phyloP scores from a whole-genome alignment of 1,139 yeast genomes.

The Yamadazyma triangularis region DNA sequence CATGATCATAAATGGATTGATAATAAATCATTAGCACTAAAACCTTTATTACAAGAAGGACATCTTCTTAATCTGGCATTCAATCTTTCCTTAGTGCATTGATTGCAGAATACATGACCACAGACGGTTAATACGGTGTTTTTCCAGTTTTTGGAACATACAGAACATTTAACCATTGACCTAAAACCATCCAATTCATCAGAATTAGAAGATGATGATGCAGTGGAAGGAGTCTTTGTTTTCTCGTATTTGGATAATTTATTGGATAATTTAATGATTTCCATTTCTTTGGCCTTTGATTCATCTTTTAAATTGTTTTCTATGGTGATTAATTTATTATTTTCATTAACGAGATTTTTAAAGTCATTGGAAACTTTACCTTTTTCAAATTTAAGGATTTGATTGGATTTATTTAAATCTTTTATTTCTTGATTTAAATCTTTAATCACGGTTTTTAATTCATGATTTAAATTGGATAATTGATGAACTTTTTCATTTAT shows the following conservation, averaged over 20 bases:
- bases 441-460: slow-evolving; percentile 35
- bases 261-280: slow-evolving; percentile 19
- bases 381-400: not conserved
- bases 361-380: slow-evolving; percentile 1
- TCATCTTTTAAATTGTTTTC: slow-evolving; percentile 13
- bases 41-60: slow-evolving; percentile 89
- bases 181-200: slow-evolving; percentile 72
- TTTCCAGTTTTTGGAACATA: slow-evolving; percentile 93
- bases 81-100: slow-evolving; percentile 83
- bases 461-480: slow-evolving; percentile 33
- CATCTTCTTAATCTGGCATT: slow-evolving; percentile 91
- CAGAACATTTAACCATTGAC: slow-evolving; percentile 87
- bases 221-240: slow-evolving; percentile 24
- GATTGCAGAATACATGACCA: slow-evolving; percentile 90
- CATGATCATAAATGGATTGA: slow-evolving; percentile 63
- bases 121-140: slow-evolving; percentile 86
- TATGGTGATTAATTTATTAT: slow-evolving; percentile 18
- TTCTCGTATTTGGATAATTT: slow-evolving; percentile 17
- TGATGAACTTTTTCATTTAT: slow-evolving; percentile 45
- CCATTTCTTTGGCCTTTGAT: slow-evolving; percentile 16
- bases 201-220: slow-evolving; percentile 1
- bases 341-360: slow-evolving; percentile 19
- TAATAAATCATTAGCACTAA: slow-evolving; percentile 78
- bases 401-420: not conserved
- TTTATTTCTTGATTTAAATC: slow-evolving; percentile 28